These are phyloP conservation scores for Sindora glabra DNA, from an alignment of 306 rosid genomes.

Conservation along the genomic window DNA sequence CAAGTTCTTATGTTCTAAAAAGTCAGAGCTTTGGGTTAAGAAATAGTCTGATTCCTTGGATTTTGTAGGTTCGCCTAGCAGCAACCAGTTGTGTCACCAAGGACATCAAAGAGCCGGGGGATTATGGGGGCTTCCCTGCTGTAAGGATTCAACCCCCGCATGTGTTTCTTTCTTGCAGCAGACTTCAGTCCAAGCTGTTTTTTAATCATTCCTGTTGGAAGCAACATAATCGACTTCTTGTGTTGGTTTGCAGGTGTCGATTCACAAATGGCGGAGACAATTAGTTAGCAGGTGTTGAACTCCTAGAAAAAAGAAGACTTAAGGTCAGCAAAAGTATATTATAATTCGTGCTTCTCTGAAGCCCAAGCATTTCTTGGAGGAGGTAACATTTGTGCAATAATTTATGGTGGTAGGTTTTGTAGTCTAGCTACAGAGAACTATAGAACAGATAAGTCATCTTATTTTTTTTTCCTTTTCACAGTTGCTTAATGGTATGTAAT, in stretches of 20 bases:
- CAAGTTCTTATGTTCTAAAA: not conserved
- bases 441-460: not conserved
- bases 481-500: not conserved
- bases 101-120: constrained; percentile 78
- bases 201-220: not conserved
- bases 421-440: not conserved
- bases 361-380: not conserved
- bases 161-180: not conserved
- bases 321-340: constrained; percentile 6
- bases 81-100: constrained; percentile 76
- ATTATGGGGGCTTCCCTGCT: constrained; percentile 82
- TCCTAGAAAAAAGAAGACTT: constrained; percentile 18
- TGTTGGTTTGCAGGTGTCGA: constrained; percentile 46
- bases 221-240: not conserved
- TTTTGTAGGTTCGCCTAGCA: constrained; percentile 77
- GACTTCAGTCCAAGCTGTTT: not conserved
- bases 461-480: no score
- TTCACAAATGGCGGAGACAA: constrained; percentile 71
- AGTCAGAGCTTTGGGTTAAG: constrained; percentile 3
- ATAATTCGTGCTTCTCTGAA: no score
- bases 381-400: not conserved
- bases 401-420: not conserved
- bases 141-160: constrained; percentile 28
- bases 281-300: constrained; percentile 34
- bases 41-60: constrained; percentile 15